These are phyloP conservation scores for Trichosanthes truncata DNA, from an alignment of 306 rosid species.

Conservation along the genomic window DNA sequence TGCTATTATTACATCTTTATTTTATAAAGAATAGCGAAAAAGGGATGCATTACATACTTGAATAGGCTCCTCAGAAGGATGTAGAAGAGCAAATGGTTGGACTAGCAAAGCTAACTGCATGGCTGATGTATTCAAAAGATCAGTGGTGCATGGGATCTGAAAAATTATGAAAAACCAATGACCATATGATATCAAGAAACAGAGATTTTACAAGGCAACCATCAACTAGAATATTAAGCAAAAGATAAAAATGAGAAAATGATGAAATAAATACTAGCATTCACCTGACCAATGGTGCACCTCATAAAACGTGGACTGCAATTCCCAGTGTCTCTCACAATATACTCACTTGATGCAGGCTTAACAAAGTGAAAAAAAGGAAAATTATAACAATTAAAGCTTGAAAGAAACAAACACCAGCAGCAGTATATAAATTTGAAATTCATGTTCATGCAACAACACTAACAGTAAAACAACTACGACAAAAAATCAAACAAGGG, in stretches of 20 bases:
- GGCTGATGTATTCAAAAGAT: conserved; percentile 87
- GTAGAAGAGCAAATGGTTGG: conserved; percentile 96
- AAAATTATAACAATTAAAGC: conserved; percentile 3
- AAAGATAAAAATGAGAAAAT: neutral
- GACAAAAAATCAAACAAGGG: conserved; percentile 7
- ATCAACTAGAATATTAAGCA: neutral
- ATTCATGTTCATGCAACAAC: conserved; percentile 1
- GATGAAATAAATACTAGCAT: neutral
- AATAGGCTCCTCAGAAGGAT: conserved; percentile 89
- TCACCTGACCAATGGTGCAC: conserved; percentile 96
- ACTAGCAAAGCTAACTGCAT: conserved; percentile 95
- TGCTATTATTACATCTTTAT: neutral
- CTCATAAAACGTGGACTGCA: conserved; percentile 99
- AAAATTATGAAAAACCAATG: conserved; percentile 14
- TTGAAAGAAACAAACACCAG: conserved; percentile 12
- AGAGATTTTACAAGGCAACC: neutral
- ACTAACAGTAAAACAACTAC: conserved; percentile 7
- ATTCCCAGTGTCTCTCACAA: conserved; percentile 82
- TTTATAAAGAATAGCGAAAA: conserved; percentile 12
- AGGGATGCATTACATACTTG: conserved; percentile 41
- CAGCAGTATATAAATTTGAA: conserved; percentile 16
- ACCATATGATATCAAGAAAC: neutral
- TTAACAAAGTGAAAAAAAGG: conserved; percentile 24
- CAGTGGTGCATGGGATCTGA: conserved; percentile 87
- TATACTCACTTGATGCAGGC: conserved; percentile 94